Percentiles rank a stretch among this genome's conserved stretches.
phyloP scores from a whole-genome alignment of 495 filamentous ascomycete species.

The Clavariopsis aquatica region DNA sequence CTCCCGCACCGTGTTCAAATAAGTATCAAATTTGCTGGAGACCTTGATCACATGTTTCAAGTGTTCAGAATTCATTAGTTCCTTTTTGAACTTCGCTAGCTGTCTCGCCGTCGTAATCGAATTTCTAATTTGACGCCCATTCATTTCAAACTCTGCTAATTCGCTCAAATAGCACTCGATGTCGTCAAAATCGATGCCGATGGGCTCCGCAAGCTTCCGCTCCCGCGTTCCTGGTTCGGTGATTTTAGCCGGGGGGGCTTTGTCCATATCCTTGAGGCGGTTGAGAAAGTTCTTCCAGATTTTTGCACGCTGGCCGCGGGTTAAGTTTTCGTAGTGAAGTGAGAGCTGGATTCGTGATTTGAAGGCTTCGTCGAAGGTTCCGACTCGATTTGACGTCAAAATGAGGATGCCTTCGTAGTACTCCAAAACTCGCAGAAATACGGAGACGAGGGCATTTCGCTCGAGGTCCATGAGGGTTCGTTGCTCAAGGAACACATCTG shows the following conservation, averaged over 20 bases:
- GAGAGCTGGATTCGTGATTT: conserved; percentile 45
- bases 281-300: conserved; percentile 46
- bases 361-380: conserved; percentile 48
- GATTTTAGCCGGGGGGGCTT: too few species aligned
- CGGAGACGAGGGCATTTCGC: conserved; percentile 53
- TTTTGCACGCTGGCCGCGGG: conserved; percentile 42
- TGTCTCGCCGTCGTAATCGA: conserved; percentile 54
- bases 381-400: conserved; percentile 59
- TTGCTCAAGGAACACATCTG: conserved; percentile 41
- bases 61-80: not conserved
- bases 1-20: not conserved
- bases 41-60: conserved; percentile 1
- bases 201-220: too few species aligned
- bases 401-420: conserved; percentile 60
- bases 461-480: conserved; percentile 47
- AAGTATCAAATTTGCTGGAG: not conserved
- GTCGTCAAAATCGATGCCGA: conserved; percentile 24
- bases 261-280: conserved; percentile 24
- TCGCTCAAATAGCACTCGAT: conserved; percentile 44
- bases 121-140: conserved; percentile 66
- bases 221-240: too few species aligned
- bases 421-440: not conserved
- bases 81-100: not conserved
- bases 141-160: conserved; percentile 52
- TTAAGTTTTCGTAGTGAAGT: conserved; percentile 42